Percentiles rank a stretch among this genome's conserved stretches.
Evolutionary conservation across 2,329 filamentous ascomycete genomes (phyloP).

Genomic region (Huntiella omanensis): DNA sequence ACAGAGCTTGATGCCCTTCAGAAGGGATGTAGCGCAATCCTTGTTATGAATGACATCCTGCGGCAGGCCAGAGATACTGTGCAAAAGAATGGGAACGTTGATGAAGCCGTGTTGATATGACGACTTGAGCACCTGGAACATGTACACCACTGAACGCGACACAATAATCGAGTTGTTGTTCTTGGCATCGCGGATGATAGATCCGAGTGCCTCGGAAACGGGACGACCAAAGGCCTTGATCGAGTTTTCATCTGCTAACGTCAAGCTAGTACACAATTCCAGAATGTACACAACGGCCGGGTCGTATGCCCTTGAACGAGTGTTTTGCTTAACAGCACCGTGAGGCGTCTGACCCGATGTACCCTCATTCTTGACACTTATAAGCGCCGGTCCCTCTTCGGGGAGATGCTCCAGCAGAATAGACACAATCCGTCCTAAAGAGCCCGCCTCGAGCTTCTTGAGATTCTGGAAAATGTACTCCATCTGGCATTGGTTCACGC

Average conservation of each 20-base stretch:
- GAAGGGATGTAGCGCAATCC: conserved; percentile 43
- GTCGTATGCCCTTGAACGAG: conserved; percentile 40
- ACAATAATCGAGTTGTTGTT: conserved; percentile 70
- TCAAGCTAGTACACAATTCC: conserved; percentile 70
- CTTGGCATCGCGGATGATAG: conserved; percentile 58
- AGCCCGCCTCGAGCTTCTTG: conserved; percentile 39
- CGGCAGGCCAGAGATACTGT: conserved; percentile 75
- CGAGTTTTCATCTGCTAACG: conserved; percentile 55
- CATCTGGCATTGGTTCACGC: conserved; percentile 75
- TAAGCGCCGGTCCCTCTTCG: conserved; percentile 61
- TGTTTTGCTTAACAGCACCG: conserved; percentile 28
- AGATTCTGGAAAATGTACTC: conserved; percentile 69
- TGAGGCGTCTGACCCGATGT: conserved; percentile 42
- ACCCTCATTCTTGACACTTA: conserved; percentile 75
- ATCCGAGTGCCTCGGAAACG: conserved; percentile 64
- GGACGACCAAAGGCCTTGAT: conserved; percentile 56
- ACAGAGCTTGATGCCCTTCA: conserved; percentile 64
- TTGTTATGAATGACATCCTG: conserved; percentile 41
- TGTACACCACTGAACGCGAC: conserved; percentile 70
- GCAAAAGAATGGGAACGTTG: conserved; percentile 76
- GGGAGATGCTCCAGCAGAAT: conserved; percentile 69
- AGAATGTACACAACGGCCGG: conserved; percentile 78
- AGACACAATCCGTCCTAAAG: conserved; percentile 35
- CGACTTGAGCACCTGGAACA: conserved; percentile 60
- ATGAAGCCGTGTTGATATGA: conserved; percentile 83